phyloP scores from a whole-genome alignment of 2,329 filamentous ascomycete species.

The Hypomyces rosellus region DNA sequence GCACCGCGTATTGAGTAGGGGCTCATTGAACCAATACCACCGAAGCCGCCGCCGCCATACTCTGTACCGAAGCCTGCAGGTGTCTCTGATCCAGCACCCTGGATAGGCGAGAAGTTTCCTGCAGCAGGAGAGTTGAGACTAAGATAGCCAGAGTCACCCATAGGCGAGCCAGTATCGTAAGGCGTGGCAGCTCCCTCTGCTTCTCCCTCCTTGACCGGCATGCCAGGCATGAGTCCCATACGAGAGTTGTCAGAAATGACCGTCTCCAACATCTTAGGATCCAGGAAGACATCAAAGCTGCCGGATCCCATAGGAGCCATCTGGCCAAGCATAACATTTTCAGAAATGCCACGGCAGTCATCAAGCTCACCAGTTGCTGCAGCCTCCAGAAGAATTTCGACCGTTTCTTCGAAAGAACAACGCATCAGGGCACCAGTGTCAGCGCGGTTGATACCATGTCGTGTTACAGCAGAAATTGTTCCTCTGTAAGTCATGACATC shows the following conservation, averaged over 20 bases:
- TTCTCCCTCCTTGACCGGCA: conserved; percentile 68
- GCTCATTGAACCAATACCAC: conserved; percentile 48
- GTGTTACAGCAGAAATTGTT: conserved; percentile 89
- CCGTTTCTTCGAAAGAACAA: conserved; percentile 98
- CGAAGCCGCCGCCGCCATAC: conserved; percentile 48
- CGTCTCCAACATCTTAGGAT: conserved; percentile 92
- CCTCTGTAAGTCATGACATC: conserved; percentile 98
- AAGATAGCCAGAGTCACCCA: conserved; percentile 63
- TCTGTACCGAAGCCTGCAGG: conserved; percentile 60
- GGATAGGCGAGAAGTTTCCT: conserved; percentile 71
- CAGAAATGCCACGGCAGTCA: conserved; percentile 95
- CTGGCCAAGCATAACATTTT: conserved; percentile 98
- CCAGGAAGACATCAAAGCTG: conserved; percentile 88
- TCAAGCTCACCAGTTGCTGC: conserved; percentile 92
- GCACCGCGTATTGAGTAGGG: conserved; percentile 57
- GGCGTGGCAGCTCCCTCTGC: conserved; percentile 85
- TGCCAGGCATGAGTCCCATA: conserved; percentile 73
- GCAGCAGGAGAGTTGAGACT: conserved; percentile 57
- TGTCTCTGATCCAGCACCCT: conserved; percentile 65
- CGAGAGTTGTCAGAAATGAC: conserved; percentile 89
- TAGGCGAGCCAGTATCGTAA: conserved; percentile 81
- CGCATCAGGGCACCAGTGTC: conserved; percentile 98
- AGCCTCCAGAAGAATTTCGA: conserved; percentile 94
- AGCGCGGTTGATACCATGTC: conserved; percentile 96
- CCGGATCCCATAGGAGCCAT: conserved; percentile 96